Base-by-base conservation (phyloP, 352 stramenopile species). In the Phytophthora pini region DNA sequence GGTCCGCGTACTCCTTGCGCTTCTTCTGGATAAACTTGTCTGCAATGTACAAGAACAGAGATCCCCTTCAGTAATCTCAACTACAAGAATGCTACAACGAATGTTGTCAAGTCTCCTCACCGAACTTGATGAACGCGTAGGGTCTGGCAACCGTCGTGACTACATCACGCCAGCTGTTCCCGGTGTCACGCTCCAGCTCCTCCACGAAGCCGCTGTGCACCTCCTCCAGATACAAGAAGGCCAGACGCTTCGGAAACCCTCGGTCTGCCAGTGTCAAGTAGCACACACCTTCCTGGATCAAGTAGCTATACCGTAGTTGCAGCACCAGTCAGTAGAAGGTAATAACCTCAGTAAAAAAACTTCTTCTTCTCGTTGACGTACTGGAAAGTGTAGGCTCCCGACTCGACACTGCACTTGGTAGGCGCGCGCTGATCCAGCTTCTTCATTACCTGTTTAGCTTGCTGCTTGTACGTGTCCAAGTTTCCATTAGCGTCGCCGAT, bases 61-160 rank as follows among this genome's bases (percentile, higher is more conserved):
- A 45, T 4, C 29, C 11, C 36, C 15, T 29, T 64, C 29, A 72
- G 36, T 11, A 39, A 32, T 8, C 29, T 5, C 6, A 10, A 32
- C 1, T 9, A 32, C 29, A 32, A 32, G 29, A 32, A 6, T 32
- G 29, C 31, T 36, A 36, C 4, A 36, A 12, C 31, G 31, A 12
- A 13, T 13, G 31, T 36, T 13, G 31, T 12, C 9, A 4, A 36
- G 13, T 53, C 13, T 41, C 24, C 50, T 56, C 63, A 92, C 89
- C 96, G 67, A 99, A 99, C 81, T 99, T 98, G 70, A 99, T 99
- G 76, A 99, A 99, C 34, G 94, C 94, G 70, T 99, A 99, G n/a
- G 97, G 97, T 22, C 97, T 88, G 48, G 94, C 95, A 29, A 98
- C 97, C 12, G 96, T 99, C 43, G 96, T 94, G 36, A 99, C 92